A percentile compares a stretch with the other conserved stretches of the same genome.
phyloP scores from a whole-genome alignment of 441 rosid genomes.

The Rhodomyrtus psidioides region DNA sequence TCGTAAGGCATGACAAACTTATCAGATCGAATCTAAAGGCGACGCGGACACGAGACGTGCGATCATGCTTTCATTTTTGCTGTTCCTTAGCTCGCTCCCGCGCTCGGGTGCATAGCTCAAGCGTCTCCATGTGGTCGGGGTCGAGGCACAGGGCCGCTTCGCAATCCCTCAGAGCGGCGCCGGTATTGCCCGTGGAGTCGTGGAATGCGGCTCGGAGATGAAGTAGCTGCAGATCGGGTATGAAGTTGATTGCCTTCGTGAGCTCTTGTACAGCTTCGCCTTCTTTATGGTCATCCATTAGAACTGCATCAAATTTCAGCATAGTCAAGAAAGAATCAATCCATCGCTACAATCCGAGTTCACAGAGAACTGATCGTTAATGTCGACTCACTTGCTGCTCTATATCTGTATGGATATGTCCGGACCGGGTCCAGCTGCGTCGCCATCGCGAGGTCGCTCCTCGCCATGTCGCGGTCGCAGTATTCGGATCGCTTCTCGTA shows the following conservation, averaged over 20 bases:
- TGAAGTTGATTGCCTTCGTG: conserved; percentile 64
- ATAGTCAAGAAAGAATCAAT: not conserved
- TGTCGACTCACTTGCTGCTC: conserved; percentile 71
- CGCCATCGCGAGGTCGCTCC: conserved; percentile 75
- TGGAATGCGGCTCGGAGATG: conserved; percentile 93
- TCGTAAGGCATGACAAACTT: not conserved
- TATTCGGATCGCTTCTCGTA: conserved; percentile 96
- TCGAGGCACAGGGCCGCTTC: conserved; percentile 97
- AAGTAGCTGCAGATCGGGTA: conserved; percentile 86
- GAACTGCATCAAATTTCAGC: conserved; percentile 31
- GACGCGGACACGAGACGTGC: not conserved
- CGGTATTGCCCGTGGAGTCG: conserved; percentile 65
- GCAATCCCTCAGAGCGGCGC: conserved; percentile 61
- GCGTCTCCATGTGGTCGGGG: conserved; percentile 48
- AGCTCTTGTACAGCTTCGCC: conserved; percentile 84
- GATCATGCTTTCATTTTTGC: conserved; percentile 17
- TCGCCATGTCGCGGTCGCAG: conserved; percentile 93
- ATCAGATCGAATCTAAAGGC: not conserved
- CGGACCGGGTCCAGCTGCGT: conserved; percentile 87
- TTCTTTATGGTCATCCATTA: conserved; percentile 96
- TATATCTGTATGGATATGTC: conserved; percentile 93
- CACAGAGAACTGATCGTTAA: not conserved
- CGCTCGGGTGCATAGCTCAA: conserved; percentile 55
- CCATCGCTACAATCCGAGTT: not conserved
- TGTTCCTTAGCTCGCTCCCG: conserved; percentile 34